Evolutionary conservation across 2,329 filamentous ascomycete species (phyloP).

Genomic region (Tricladium varicosporioides): DNA sequence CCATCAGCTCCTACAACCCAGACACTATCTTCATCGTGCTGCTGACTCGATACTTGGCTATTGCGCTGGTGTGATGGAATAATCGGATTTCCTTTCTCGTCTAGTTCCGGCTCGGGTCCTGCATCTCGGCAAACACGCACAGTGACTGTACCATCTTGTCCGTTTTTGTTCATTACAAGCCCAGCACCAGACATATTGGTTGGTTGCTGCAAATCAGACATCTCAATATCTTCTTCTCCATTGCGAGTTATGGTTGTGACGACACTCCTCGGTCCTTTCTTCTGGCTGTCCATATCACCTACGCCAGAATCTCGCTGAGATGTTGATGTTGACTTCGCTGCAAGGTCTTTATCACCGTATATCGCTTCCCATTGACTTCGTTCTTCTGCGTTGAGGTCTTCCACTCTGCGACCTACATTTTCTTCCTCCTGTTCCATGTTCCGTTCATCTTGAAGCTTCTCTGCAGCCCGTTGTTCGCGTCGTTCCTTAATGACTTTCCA

Average conservation of each 20-base stretch:
- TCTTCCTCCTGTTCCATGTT: slow-evolving; percentile 65
- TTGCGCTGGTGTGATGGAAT: slow-evolving; percentile 54
- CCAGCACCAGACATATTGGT: slow-evolving; percentile 35
- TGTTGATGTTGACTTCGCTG: slow-evolving; percentile 20
- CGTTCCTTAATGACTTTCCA: slow-evolving; percentile 76
- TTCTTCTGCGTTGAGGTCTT: slow-evolving; percentile 60
- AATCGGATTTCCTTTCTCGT: slow-evolving; percentile 43
- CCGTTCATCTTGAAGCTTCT: slow-evolving; percentile 48
- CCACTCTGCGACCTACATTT: slow-evolving; percentile 64
- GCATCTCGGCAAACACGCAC: slow-evolving; percentile 24
- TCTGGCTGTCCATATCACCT: slow-evolving; percentile 46
- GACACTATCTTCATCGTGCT: slow-evolving; percentile 33
- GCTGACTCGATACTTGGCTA: slow-evolving; percentile 25
- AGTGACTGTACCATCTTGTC: slow-evolving; percentile 34
- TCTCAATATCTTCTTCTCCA: slow-evolving; percentile 50
- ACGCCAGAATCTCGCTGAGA: slow-evolving; percentile 31
- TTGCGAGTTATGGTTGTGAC: slow-evolving; percentile 35
- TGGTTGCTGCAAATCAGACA: slow-evolving; percentile 45
- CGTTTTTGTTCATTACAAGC: slow-evolving; percentile 43
- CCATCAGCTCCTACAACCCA: slow-evolving; percentile 35
- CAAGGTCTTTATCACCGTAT: slow-evolving; percentile 61
- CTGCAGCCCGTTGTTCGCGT: slow-evolving; percentile 51
- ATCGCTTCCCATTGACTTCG: slow-evolving; percentile 71
- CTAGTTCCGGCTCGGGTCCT: slow-evolving; percentile 18
- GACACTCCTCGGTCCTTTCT: slow-evolving; percentile 32